Evolutionary conservation across 1,284 basidiomycete genomes (phyloP).

Genomic region (Marasmius fiardii): DNA sequence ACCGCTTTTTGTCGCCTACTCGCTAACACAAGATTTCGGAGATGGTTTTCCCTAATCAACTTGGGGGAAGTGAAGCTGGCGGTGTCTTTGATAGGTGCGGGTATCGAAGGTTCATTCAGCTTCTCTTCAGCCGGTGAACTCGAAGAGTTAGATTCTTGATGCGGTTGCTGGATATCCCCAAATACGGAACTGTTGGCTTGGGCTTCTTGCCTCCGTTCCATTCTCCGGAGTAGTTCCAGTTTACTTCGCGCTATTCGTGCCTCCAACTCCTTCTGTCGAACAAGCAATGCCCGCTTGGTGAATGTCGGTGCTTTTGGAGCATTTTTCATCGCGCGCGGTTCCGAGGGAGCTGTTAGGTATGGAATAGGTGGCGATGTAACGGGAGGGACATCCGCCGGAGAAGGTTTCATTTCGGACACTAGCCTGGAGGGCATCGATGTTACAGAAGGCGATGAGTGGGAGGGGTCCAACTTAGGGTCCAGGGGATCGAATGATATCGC

Average conservation of each 20-base stretch:
- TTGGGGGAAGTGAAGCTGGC: not conserved
- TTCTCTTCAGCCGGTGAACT: not conserved
- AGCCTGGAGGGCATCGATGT: not conserved
- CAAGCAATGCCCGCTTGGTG: conserved; percentile 32
- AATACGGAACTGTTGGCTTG: conserved; percentile 2
- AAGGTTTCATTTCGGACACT: too few species aligned
- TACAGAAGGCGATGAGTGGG: too few species aligned
- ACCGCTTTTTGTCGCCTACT: not conserved
- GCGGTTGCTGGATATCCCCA: not conserved
- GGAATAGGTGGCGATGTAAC: not conserved
- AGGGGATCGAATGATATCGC: too few species aligned
- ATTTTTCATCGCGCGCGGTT: conserved; percentile 36
- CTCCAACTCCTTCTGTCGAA: conserved; percentile 39
- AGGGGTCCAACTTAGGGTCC: not conserved
- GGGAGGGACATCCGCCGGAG: too few species aligned
- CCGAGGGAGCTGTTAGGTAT: conserved; percentile 20
- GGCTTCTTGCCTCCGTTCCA: conserved; percentile 7
- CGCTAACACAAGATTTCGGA: not conserved
- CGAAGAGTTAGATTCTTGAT: not conserved
- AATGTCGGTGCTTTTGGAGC: conserved; percentile 32
- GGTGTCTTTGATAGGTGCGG: not conserved
- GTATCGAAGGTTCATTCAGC: not conserved
- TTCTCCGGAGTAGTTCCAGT: conserved; percentile 26
- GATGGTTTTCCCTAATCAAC: not conserved
- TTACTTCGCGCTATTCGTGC: conserved; percentile 35